A percentile compares a stretch with the other conserved stretches of the same genome.
Conservation (phyloP, 176 grass and related monocot genomes). For the Aechmea fasciata region DNA sequence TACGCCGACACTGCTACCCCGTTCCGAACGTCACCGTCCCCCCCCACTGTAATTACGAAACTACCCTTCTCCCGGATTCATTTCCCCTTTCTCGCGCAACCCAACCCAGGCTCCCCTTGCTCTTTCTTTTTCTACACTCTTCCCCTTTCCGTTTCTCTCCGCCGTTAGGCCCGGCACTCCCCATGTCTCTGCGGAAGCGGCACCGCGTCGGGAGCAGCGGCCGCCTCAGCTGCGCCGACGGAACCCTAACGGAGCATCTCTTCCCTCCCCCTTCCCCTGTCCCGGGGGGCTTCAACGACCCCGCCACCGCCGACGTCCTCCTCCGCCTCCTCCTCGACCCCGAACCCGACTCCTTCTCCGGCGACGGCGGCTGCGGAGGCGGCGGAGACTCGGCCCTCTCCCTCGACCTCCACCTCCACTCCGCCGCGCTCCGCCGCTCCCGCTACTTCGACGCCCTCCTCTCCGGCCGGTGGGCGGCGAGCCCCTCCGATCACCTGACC, state of each 20-base stretch:
- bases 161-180: not conserved
- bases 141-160: not conserved
- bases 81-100: not conserved
- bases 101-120: not conserved
- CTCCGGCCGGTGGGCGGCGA: conserved; percentile 29
- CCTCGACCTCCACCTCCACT: conserved; percentile 46
- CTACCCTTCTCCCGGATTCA: too few species aligned
- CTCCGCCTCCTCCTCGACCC: conserved; percentile 52
- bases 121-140: not conserved
- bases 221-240: conserved; percentile 27
- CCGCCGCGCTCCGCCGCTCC: conserved; percentile 42
- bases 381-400: not conserved
- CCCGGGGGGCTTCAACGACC: conserved; percentile 26
- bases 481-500: conserved; percentile 4
- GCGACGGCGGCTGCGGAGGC: not conserved
- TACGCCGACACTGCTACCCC: too few species aligned
- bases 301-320: conserved; percentile 41
- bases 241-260: not conserved
- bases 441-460: conserved; percentile 50
- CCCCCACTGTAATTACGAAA: too few species aligned
- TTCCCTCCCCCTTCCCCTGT: conserved; percentile 14
- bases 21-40: too few species aligned
- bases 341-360: not conserved
- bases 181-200: conserved; percentile 72
- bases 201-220: conserved; percentile 56